Conservation (phyloP, 2,329 filamentous ascomycete genomes). For the Karstenula rhodostoma region DNA sequence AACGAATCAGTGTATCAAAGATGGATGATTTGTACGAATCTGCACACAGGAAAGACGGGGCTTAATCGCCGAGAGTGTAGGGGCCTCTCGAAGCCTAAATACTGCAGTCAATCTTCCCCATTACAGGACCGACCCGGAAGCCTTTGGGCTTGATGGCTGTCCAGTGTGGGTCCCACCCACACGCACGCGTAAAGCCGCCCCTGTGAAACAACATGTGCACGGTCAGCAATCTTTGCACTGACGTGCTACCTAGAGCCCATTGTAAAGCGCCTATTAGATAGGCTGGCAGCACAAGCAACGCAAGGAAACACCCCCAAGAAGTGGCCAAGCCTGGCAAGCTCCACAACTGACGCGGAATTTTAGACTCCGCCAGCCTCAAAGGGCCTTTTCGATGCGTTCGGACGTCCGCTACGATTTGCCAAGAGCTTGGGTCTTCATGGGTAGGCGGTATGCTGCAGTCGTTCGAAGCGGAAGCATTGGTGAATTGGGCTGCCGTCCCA, state of each 20-base stretch:
- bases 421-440: constrained; percentile 34
- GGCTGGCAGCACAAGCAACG: constrained; percentile 45
- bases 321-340: constrained; percentile 37
- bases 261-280: constrained; percentile 40
- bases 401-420: constrained; percentile 26
- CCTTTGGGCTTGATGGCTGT: constrained; percentile 27
- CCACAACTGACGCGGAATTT: constrained; percentile 35
- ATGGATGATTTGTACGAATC: not conserved
- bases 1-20: constrained; percentile 18
- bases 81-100: constrained; percentile 29
- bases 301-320: constrained; percentile 46
- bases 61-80: constrained; percentile 22
- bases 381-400: constrained; percentile 33
- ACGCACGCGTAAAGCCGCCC: constrained; percentile 35
- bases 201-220: constrained; percentile 26
- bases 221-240: constrained; percentile 38
- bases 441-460: constrained; percentile 22
- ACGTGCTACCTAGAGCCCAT: constrained; percentile 46
- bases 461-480: constrained; percentile 26
- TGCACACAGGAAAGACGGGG: constrained; percentile 23
- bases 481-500: constrained; percentile 15
- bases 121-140: constrained; percentile 26
- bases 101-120: constrained; percentile 25
- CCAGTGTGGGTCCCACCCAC: constrained; percentile 29
- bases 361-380: constrained; percentile 40